Evolutionary conservation across 441 rosid species (phyloP).

Genomic region (Brassica balearica): DNA sequence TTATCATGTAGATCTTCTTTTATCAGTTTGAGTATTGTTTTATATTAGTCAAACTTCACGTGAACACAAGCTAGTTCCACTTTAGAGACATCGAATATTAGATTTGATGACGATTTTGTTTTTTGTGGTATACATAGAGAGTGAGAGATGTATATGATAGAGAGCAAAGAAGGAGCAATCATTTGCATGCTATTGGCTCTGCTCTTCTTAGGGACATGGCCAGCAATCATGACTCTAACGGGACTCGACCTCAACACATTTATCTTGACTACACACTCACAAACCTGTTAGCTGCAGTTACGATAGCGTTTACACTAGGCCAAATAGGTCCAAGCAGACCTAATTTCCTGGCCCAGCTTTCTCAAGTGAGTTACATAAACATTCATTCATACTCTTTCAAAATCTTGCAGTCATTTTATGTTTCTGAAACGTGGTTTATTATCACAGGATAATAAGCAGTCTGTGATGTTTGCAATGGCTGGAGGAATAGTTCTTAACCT

Average conservation of each 20-base stretch:
- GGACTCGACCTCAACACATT: slow-evolving; percentile 96
- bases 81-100: too few species aligned
- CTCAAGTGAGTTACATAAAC: not conserved
- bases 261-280: slow-evolving; percentile 82
- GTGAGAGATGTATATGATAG: slow-evolving; percentile 41
- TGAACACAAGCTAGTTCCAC: too few species aligned
- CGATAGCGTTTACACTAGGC: slow-evolving; percentile 82
- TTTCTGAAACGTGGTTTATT: not conserved
- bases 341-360: slow-evolving; percentile 47
- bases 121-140: not conserved
- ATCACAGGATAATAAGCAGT: slow-evolving; percentile 78
- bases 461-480: slow-evolving; percentile 83
- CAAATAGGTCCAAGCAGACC: slow-evolving; percentile 67
- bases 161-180: slow-evolving; percentile 88
- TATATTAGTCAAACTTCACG: too few species aligned
- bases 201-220: slow-evolving; percentile 87
- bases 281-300: slow-evolving; percentile 72
- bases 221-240: slow-evolving; percentile 72
- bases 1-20: too few species aligned
- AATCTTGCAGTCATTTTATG: not conserved
- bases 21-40: too few species aligned
- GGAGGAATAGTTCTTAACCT: slow-evolving; percentile 75
- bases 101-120: too few species aligned
- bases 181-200: slow-evolving; percentile 79
- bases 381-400: not conserved